Percentiles rank a stretch among this genome's conserved stretches.
Evolutionary conservation across 352 stramenopile genomes (phyloP).

Genomic region (Pythium volutum): DNA sequence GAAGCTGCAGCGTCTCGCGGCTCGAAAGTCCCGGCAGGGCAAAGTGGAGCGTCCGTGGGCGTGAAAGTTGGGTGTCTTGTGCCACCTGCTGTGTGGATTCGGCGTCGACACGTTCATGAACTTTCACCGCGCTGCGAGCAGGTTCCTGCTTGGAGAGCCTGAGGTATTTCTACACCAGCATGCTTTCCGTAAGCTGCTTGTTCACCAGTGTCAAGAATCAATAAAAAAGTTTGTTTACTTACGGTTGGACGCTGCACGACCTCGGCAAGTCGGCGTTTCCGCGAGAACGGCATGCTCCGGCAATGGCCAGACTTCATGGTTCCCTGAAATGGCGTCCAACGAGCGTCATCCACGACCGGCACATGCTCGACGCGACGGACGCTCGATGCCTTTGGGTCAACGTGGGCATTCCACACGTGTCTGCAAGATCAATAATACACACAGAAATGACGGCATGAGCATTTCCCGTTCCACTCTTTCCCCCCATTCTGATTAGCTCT

Average conservation of each 20-base stretch:
- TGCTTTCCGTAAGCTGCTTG: not conserved
- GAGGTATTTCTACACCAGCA: constrained; percentile 10
- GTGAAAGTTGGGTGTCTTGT: not conserved
- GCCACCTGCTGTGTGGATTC: not conserved
- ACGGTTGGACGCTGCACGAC: constrained; percentile 8
- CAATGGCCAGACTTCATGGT: not conserved
- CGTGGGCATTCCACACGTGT: not conserved
- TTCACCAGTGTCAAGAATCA: not conserved
- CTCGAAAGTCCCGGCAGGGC: constrained; percentile 22
- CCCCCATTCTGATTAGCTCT: not conserved
- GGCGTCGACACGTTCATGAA: not conserved
- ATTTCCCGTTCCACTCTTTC: not conserved
- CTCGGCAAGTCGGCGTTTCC: constrained; percentile 13
- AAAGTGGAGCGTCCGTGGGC: constrained; percentile 14
- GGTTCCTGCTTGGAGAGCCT: not conserved
- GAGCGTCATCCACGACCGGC: not conserved
- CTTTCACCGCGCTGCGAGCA: not conserved
- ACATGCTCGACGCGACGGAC: constrained; percentile 2
- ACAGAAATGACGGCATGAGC: not conserved
- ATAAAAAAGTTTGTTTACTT: not conserved
- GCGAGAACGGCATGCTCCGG: constrained; percentile 2
- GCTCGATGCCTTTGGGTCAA: not conserved
- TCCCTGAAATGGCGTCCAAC: not conserved
- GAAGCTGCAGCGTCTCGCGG: constrained; percentile 5
- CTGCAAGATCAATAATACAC: not conserved